These are phyloP conservation scores for Colletotrichum cordylinicola DNA, from an alignment of 2,329 filamentous ascomycete genomes.

Conservation along the genomic window DNA sequence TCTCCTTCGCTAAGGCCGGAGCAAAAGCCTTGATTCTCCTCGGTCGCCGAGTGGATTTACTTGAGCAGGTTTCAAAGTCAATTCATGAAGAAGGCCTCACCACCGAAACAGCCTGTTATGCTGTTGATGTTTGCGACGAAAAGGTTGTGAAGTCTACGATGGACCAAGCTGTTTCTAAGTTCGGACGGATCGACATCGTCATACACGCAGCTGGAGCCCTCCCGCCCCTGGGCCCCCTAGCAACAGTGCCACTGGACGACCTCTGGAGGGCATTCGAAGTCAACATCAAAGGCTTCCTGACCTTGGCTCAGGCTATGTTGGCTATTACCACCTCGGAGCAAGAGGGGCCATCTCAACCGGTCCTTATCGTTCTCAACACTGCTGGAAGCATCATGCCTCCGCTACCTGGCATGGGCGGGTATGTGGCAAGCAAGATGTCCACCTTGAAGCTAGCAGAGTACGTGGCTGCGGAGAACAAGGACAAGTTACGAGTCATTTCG, in stretches of 20 bases:
- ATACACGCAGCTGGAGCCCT: background rate
- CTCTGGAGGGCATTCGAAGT: background rate
- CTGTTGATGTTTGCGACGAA: background rate
- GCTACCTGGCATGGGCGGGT: background rate
- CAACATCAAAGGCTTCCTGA: background rate
- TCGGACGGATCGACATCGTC: background rate
- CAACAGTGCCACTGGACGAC: background rate
- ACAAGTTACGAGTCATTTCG: background rate
- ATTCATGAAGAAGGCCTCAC: background rate
- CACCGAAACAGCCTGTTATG: accelerated
- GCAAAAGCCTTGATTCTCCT: background rate
- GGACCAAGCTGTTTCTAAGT: accelerated
- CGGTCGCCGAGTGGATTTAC: background rate
- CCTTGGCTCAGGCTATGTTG: background rate
- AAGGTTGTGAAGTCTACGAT: background rate
- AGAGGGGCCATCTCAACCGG: accelerated
- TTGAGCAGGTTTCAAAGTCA: background rate
- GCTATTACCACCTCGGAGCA: background rate
- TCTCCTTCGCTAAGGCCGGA: background rate
- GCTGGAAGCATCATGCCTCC: background rate
- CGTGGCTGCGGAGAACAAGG: background rate
- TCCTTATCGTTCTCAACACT: background rate
- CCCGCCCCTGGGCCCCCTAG: background rate
- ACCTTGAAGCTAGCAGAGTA: background rate
- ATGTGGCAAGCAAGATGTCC: background rate